A percentile compares a stretch with the other conserved stretches of the same genome.
Conservation (phyloP, 257 asterid species). For the Nicotiana noctiflora region DNA sequence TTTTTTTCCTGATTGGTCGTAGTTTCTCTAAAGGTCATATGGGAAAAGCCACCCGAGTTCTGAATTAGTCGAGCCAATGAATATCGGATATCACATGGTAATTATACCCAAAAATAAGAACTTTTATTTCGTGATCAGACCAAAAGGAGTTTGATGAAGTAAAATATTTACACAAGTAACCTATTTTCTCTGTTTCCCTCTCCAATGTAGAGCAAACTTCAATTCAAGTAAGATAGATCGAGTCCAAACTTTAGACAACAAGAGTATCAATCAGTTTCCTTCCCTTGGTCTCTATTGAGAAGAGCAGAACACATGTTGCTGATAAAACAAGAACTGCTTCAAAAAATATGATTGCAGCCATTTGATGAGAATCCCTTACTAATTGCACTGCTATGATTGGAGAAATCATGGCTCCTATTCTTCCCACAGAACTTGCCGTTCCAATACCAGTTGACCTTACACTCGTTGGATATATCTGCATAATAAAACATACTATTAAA, state of each 20-base stretch:
- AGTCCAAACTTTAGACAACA: background rate
- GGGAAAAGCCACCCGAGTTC: no score
- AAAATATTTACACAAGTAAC: no score
- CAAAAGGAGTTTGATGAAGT: no score
- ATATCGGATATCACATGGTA: no score
- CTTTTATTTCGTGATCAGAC: no score
- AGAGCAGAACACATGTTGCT: conserved; percentile 14
- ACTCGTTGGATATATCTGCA: conserved; percentile 31
- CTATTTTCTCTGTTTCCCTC: no score
- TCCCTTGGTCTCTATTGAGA: conserved; percentile 28
- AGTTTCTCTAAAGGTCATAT: no score
- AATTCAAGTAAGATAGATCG: no score
- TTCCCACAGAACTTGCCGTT: conserved; percentile 26
- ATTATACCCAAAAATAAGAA: no score
- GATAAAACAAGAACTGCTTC: conserved; percentile 16
- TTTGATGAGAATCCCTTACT: conserved; percentile 18
- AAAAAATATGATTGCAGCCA: conserved; percentile 18
- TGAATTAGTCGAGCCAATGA: no score
- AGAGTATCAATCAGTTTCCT: conserved; percentile 12
- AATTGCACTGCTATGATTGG: conserved; percentile 25
- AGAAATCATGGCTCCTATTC: conserved; percentile 31
- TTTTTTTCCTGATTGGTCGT: no score
- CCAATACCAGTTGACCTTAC: conserved; percentile 30
- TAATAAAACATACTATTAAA: background rate
- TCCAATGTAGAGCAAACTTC: no score